phyloP scores from a whole-genome alignment of 192 early-diverging fungal genomes.

The Dispira parvispora region DNA sequence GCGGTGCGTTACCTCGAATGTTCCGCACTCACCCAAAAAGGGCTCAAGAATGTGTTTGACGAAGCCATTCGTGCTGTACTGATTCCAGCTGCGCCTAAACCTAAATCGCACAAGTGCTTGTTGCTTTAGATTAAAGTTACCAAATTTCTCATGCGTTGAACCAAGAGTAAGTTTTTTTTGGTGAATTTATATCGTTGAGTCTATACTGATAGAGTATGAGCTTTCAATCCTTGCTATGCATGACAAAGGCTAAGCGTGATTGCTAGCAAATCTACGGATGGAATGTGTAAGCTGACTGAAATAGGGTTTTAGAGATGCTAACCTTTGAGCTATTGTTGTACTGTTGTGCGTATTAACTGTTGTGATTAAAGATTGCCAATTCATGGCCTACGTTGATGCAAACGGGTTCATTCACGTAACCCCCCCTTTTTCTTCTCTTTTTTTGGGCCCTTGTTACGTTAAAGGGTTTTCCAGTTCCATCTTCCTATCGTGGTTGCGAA shows the following conservation, averaged over 20 bases:
- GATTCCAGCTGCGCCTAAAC: constrained; percentile 42
- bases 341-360: too few relatives aligned
- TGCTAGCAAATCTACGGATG: background rate
- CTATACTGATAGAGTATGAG: background rate
- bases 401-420: too few relatives aligned
- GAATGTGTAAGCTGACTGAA: background rate
- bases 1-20: constrained; percentile 94
- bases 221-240: background rate
- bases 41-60: constrained; percentile 96
- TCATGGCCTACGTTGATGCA: too few relatives aligned
- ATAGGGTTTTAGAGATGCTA: background rate
- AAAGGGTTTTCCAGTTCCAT: too few relatives aligned
- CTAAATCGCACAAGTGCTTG: constrained; percentile 52
- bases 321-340: too few relatives aligned
- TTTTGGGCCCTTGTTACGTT: too few relatives aligned
- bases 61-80: constrained; percentile 93
- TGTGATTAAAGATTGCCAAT: too few relatives aligned
- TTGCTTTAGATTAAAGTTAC: constrained; percentile 41
- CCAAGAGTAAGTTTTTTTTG: background rate
- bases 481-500: too few relatives aligned
- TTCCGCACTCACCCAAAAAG: constrained; percentile 93
- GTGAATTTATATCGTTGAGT: background rate
- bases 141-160: background rate
- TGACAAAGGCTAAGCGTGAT: background rate
- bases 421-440: too few relatives aligned